phyloP scores from a whole-genome alignment of 2,329 filamentous ascomycete genomes.

The Exophiala bonariae region DNA sequence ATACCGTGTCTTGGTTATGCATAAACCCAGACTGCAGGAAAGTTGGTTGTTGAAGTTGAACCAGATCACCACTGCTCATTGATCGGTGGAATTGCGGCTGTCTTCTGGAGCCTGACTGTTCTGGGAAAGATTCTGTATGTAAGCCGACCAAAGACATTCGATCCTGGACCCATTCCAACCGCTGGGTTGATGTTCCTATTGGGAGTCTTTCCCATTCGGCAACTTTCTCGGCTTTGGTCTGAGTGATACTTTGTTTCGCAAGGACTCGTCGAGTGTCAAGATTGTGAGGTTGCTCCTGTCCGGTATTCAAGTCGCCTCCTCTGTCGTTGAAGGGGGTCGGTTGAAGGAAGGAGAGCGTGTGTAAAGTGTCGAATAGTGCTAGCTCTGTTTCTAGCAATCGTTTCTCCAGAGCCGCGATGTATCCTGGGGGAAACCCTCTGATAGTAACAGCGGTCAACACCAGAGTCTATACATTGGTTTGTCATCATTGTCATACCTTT shows the following conservation, averaged over 20 bases:
- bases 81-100: neutral
- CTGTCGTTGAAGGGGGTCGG: neutral
- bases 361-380: constrained; percentile 29
- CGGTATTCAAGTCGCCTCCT: neutral
- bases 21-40: neutral
- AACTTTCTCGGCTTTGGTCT: constrained; percentile 6
- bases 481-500: constrained; percentile 23
- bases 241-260: constrained; percentile 2
- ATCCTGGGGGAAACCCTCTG: constrained; percentile 37
- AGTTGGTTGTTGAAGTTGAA: neutral
- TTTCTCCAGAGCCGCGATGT: constrained; percentile 40
- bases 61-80: neutral
- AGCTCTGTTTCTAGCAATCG: constrained; percentile 35
- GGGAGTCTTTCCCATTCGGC: constrained; percentile 14
- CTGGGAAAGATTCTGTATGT: neutral
- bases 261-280: neutral
- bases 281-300: neutral
- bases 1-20: neutral
- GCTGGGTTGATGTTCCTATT: constrained; percentile 1
- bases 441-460: constrained; percentile 11
- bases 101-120: neutral
- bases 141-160: neutral
- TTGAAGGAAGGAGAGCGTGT: constrained; percentile 4
- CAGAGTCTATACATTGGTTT: neutral
- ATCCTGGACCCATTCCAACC: constrained; percentile 3